Percentiles rank a stretch among this genome's conserved stretches.
Conservation (phyloP, 2,329 filamentous ascomycete genomes). For the Talaromyces pinophilus region DNA sequence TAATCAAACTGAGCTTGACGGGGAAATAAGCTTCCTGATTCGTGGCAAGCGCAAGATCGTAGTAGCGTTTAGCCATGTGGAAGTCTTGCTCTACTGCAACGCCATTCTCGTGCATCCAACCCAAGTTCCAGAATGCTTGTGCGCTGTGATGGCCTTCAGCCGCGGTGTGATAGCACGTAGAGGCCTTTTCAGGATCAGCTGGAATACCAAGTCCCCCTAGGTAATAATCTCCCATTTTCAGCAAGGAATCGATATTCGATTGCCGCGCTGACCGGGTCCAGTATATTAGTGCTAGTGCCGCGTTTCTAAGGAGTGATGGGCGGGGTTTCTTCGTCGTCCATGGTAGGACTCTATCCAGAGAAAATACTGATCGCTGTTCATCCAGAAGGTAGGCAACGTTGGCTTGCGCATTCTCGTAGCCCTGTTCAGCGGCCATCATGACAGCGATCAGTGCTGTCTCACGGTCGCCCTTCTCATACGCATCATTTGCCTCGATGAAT, state of each 20-base stretch:
- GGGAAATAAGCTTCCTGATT: slow-evolving; percentile 93
- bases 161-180: slow-evolving; percentile 87
- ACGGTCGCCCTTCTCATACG: slow-evolving; percentile 74
- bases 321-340: slow-evolving; percentile 43
- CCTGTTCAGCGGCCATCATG: slow-evolving; percentile 87
- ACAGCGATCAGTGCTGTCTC: slow-evolving; percentile 79
- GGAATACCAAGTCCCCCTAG: slow-evolving; percentile 75
- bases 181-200: slow-evolving; percentile 77
- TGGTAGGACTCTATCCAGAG: slow-evolving; percentile 57
- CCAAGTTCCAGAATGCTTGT: slow-evolving; percentile 94
- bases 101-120: slow-evolving; percentile 99
- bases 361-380: slow-evolving; percentile 63
- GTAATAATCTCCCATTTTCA: slow-evolving; percentile 99
- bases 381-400: slow-evolving; percentile 89
- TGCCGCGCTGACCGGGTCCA: slow-evolving; percentile 96
- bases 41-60: slow-evolving; percentile 86
- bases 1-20: slow-evolving; percentile 83
- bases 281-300: slow-evolving; percentile 76
- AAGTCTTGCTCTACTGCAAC: slow-evolving; percentile 92
- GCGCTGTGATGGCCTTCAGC: slow-evolving; percentile 90
- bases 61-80: slow-evolving; percentile 93
- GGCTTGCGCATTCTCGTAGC: slow-evolving; percentile 84
- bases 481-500: slow-evolving; percentile 79
- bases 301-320: slow-evolving; percentile 56
- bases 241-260: slow-evolving; percentile 85